Base-by-base conservation (phyloP, 1,284 basidiomycete species). In the Tylopilus orsonianus region DNA sequence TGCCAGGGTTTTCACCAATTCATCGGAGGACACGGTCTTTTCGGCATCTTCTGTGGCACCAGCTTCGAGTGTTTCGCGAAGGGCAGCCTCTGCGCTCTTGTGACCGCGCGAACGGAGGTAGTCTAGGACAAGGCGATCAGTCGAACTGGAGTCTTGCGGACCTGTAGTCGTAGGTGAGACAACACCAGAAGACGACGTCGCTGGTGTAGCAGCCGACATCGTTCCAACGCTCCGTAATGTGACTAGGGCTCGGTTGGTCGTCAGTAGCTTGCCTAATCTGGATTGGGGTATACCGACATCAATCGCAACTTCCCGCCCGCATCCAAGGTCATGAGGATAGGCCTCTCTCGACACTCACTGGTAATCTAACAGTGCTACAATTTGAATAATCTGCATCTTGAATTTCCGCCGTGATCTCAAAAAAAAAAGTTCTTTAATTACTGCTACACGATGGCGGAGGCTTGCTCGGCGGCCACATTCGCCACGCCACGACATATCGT, bases 101-200 rank as follows among this genome's bases (percentile, higher is more conserved):
- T 93, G 87, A 5, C 95, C 94, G 43, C 93, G 80, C 22, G 84
- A 74, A 46, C 85, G 85, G 41, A 97, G 77, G 67, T 96, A 97
- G 48, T 94, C 90, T 52, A 93, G 73, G 35, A 97, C 81, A 12
- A 87, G 72, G 49, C 80, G 80, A 49, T 87, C 87, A 12, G 72
- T 66, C 29, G 72, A 65, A 18, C 68, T 69, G 2, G 70, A 56
- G 58, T 76, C 75, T 50, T 75, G 71, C 13, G 66, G 43, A 23
- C 41, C 55, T 33, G 46, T 39, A 16, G 59, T 62, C 8, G 61
- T 57, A 16, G 69, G 69, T 7, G 67, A 69, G 35, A 66, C 53
- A 40, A 54, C 56, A 26, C 58, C 59, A 8, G 68, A 69, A 8
- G 69, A 70, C 14, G 65, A 68, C 38, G 68, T 48, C 22, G 73